These are phyloP conservation scores for Hypoxylon lenormandii DNA, from an alignment of 495 filamentous ascomycete species.

Conservation along the genomic window DNA sequence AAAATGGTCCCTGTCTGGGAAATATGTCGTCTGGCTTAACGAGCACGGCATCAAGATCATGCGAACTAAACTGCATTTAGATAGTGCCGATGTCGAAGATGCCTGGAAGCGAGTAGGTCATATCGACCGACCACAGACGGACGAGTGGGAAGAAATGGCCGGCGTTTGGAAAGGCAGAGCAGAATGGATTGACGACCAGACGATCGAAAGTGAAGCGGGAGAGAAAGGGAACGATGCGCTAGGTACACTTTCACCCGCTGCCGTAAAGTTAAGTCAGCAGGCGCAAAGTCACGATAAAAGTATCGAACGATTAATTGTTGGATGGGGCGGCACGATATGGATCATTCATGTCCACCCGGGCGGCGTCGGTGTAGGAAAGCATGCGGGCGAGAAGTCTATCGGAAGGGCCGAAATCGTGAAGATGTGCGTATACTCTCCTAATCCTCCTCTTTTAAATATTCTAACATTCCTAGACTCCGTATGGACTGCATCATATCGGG, in stretches of 20 bases:
- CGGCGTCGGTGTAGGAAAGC: conserved; percentile 72
- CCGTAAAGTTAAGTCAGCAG: conserved; percentile 59
- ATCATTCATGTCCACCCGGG: conserved; percentile 89
- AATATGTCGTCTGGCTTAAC: conserved; percentile 92
- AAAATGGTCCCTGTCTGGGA: conserved; percentile 90
- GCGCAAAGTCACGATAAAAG: conserved; percentile 57
- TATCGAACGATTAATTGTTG: conserved; percentile 85
- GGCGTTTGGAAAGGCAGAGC: conserved; percentile 89
- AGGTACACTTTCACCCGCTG: conserved; percentile 57
- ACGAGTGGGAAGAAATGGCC: conserved; percentile 93
- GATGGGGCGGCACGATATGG: conserved; percentile 97
- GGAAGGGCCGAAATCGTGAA: conserved; percentile 89
- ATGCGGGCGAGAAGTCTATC: conserved; percentile 75
- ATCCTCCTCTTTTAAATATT: background rate
- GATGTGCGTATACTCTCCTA: conserved; percentile 70
- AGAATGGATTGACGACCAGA: conserved; percentile 90
- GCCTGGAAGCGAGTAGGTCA: conserved; percentile 98
- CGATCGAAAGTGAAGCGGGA: conserved; percentile 70
- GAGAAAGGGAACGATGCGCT: conserved; percentile 53
- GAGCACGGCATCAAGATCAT: conserved; percentile 98
- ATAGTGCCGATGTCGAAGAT: conserved; percentile 77
- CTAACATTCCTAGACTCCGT: conserved; percentile 74
- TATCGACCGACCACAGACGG: conserved; percentile 81
- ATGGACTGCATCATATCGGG: conserved; percentile 98
- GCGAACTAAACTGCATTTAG: conserved; percentile 86